Evolutionary conservation across 179 eudicot species (phyloP), one percentile per base, ranked within the genome.

Genomic region (Dionaea muscipula): DNA sequence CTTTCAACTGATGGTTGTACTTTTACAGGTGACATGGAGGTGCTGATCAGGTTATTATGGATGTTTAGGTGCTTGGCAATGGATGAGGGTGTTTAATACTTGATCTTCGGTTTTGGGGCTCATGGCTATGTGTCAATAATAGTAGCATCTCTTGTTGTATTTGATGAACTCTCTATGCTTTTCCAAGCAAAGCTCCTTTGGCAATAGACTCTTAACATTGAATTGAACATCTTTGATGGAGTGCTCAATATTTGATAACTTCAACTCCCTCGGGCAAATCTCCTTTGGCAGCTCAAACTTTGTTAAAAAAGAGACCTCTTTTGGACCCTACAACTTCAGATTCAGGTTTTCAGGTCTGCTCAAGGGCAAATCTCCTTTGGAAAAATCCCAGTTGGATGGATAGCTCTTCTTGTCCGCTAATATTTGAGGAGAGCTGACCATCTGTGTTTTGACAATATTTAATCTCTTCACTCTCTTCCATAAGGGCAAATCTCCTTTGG

Each of bases 281-380:
- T 86, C 85, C 82, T 68, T 75, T 75, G 76, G 79, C 79, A 71
- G 59, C 47, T 55, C 31, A 19, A 55, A 22, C 25, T 7, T 15
- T 50, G 59, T 59, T 58, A 37, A 53, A 27, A 25, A 60, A 26
- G 47, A 52, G 52, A 47, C 47, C 38, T 62, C 47, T 41, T 57
- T 47, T 51, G 8, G 53, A 60, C 28, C 27, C 48, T 24, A 28
- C 26, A 55, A 15, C 27, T 22, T 55, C 50, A 22, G 28, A 38
- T 20, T 54, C 44, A 33, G 37, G 16, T n/a, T 48, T 31, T 11
- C 46, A 59, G 73, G 70, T 57, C 69, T 47, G 64, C 65, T 53
- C 65, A 65, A 49, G 69, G 80, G 76, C 66, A 75, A 55, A 65
- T 72, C 80, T 75, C 69, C 77, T 78, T 86, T 78, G 85, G 95